These are phyloP conservation scores for Anisogramma anomala DNA, from an alignment of 2,329 filamentous ascomycete species.

Conservation along the genomic window DNA sequence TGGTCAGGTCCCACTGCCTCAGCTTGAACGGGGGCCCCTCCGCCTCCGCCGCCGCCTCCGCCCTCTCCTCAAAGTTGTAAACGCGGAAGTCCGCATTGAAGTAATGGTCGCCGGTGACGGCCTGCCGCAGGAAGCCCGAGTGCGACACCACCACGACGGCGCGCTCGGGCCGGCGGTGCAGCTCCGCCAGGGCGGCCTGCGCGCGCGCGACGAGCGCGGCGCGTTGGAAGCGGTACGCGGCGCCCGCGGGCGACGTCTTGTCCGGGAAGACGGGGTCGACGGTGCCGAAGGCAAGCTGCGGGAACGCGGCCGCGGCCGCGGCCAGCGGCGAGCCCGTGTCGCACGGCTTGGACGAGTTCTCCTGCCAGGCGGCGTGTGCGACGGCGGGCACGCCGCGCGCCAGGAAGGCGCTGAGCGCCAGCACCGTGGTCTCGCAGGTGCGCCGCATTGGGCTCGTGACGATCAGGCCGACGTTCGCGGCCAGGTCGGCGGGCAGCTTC, in stretches of 20 bases:
- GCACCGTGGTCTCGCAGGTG: slow-evolving; percentile 51
- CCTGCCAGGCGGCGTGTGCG: slow-evolving; percentile 54
- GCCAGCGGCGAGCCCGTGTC: slow-evolving; percentile 45
- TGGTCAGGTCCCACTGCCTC: slow-evolving; percentile 37
- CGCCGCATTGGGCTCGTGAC: slow-evolving; percentile 54
- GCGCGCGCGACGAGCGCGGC: slow-evolving; percentile 44
- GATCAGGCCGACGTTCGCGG: slow-evolving; percentile 38
- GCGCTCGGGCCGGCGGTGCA: slow-evolving; percentile 45
- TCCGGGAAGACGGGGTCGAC: slow-evolving; percentile 52
- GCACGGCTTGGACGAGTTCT: slow-evolving; percentile 46
- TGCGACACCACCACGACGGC: slow-evolving; percentile 55
- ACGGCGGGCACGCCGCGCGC: slow-evolving; percentile 41
- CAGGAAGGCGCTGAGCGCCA: slow-evolving; percentile 44
- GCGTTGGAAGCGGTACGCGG: slow-evolving; percentile 41
- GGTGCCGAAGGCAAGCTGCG: slow-evolving; percentile 41
- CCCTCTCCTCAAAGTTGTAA: slow-evolving; percentile 38
- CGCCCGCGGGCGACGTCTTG: slow-evolving; percentile 39
- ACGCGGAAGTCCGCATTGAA: slow-evolving; percentile 55
- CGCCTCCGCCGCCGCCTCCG: slow-evolving; percentile 18
- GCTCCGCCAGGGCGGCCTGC: slow-evolving; percentile 34
- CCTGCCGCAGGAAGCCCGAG: slow-evolving; percentile 49
- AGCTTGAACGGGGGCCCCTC: slow-evolving; percentile 25
- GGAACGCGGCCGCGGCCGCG: slow-evolving; percentile 37
- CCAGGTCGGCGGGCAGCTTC: slow-evolving; percentile 28
- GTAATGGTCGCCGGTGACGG: slow-evolving; percentile 42